Conservation (phyloP, 768 basidiomycete genomes). For the Boletus sp. region DNA sequence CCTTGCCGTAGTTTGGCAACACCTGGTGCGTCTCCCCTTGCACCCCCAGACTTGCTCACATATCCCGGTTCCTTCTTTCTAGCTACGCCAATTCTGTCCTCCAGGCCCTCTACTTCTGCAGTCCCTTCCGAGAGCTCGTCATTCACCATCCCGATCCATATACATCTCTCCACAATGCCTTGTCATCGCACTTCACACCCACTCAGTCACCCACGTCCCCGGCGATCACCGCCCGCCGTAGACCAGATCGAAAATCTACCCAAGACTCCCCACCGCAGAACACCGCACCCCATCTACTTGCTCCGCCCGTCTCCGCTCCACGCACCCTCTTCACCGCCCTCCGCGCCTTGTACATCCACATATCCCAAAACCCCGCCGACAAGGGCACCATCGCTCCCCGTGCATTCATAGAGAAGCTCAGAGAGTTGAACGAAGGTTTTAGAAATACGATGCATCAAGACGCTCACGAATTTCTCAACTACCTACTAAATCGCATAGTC, state of each 20-base stretch:
- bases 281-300: conserved; percentile 28
- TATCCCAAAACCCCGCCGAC: conserved; percentile 73
- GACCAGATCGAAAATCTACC: conserved; percentile 51
- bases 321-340: conserved; percentile 88
- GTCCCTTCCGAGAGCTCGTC: conserved; percentile 88
- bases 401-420: conserved; percentile 90
- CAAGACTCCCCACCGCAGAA: conserved; percentile 33
- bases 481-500: conserved; percentile 85
- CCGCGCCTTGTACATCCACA: conserved; percentile 83
- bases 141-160: conserved; percentile 61
- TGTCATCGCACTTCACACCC: conserved; percentile 21
- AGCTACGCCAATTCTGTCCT: conserved; percentile 99
- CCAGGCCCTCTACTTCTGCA: conserved; percentile 93
- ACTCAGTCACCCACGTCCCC: conserved; percentile 28
- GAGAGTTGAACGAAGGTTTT: conserved; percentile 89
- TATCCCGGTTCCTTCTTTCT: conserved; percentile 5
- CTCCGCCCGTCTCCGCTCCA: conserved; percentile 53
- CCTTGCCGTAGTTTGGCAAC: conserved; percentile 77
- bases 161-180: conserved; percentile 34
- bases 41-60: conserved; percentile 16
- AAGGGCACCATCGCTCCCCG: conserved; percentile 87
- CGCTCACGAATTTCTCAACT: conserved; percentile 97
- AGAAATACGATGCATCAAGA: conserved; percentile 94
- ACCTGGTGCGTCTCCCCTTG: conserved; percentile 63
- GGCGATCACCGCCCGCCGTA: conserved; percentile 42